Percentiles rank a stretch among this genome's conserved stretches.
Conservation (phyloP, 164 flowering plant genomes). For the Vitis amurensis region DNA sequence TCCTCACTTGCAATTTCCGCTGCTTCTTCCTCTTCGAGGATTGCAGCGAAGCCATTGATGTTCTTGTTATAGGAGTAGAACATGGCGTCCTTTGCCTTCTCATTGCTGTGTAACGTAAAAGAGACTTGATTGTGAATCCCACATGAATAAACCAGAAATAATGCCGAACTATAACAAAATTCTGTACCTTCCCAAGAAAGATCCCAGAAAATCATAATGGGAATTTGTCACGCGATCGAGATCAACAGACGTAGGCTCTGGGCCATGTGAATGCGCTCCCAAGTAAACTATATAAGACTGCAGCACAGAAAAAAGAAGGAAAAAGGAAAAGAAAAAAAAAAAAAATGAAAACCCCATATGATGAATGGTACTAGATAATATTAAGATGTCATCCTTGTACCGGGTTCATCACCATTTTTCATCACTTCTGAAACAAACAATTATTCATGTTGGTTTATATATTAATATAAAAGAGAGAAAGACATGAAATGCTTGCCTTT, state of each 20-base stretch:
- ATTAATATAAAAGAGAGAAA: no score
- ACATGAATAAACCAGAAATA: conserved; percentile 15
- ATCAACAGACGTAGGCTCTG: conserved; percentile 21
- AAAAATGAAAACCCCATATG: not conserved
- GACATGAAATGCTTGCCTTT: conserved; percentile 33
- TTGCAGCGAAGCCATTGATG: conserved; percentile 76
- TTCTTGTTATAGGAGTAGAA: conserved; percentile 56
- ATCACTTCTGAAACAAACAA: no score
- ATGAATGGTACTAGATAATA: no score
- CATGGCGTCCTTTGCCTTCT: conserved; percentile 49
- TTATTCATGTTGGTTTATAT: no score
- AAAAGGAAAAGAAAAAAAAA: not conserved
- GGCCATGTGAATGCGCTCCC: conserved; percentile 58
- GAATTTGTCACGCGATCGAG: conserved; percentile 31
- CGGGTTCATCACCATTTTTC: no score
- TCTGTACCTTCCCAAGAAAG: conserved; percentile 47
- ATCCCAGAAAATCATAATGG: conserved; percentile 52
- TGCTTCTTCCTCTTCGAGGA: conserved; percentile 65
- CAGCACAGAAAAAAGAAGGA: not conserved
- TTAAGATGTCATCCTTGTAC: no score
- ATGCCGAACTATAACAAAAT: not conserved
- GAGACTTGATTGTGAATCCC: not conserved
- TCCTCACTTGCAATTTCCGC: conserved; percentile 44
- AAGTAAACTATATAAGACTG: conserved; percentile 75
- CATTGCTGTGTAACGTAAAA: conserved; percentile 17